These are phyloP conservation scores for Lipomyces yarrowii DNA, from an alignment of 1,139 yeast species.

Conservation along the genomic window DNA sequence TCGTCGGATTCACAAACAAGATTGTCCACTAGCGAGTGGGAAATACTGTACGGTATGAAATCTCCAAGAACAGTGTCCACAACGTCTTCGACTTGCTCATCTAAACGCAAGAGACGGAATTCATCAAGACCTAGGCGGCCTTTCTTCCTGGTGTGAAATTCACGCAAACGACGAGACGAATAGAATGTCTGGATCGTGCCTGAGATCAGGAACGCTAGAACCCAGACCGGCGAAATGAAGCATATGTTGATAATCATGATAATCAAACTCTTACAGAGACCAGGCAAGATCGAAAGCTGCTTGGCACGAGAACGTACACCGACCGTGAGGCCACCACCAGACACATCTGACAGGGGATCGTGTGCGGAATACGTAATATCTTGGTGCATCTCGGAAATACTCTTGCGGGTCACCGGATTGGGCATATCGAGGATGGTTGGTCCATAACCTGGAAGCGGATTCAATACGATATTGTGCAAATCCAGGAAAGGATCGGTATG, in stretches of 20 bases:
- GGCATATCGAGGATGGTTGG: slow-evolving; percentile 57
- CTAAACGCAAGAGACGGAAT: slow-evolving; percentile 36
- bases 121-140: slow-evolving; percentile 27
- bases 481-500: slow-evolving; percentile 59
- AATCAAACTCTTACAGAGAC: slow-evolving; percentile 3
- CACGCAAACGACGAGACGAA: slow-evolving; percentile 31
- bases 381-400: not conserved
- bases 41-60: slow-evolving; percentile 28
- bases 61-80: slow-evolving; percentile 44
- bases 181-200: slow-evolving; percentile 43
- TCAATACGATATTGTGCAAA: slow-evolving; percentile 42
- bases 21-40: slow-evolving; percentile 23
- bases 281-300: slow-evolving; percentile 35
- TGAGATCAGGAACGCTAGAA: slow-evolving; percentile 51
- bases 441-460: slow-evolving; percentile 53
- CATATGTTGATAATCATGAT: slow-evolving; percentile 37
- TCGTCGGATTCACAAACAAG: slow-evolving; percentile 10
- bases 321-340: slow-evolving; percentile 13
- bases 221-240: slow-evolving; percentile 59
- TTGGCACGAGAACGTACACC: slow-evolving; percentile 33
- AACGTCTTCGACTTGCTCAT: slow-evolving; percentile 59
- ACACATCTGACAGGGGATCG: slow-evolving; percentile 18
- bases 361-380: slow-evolving; percentile 10
- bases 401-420: slow-evolving; percentile 31
- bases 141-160: slow-evolving; percentile 23